These are phyloP conservation scores for Macrolepiota albuminosa DNA, from an alignment of 768 basidiomycete genomes.

Conservation along the genomic window DNA sequence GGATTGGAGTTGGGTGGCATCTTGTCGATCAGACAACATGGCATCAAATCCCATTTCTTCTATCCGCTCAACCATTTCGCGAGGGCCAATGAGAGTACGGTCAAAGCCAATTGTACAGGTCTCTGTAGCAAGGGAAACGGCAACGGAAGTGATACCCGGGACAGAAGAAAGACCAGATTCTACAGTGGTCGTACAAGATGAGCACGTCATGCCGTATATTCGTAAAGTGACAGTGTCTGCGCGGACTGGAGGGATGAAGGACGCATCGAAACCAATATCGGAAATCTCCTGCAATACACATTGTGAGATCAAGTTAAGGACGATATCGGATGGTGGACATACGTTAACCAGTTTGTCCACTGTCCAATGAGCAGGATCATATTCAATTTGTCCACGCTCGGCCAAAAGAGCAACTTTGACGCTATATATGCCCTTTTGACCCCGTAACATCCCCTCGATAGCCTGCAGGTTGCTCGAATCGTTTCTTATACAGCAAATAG, in stretches of 20 bases:
- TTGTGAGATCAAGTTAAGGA: neutral
- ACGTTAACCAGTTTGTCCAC: conserved; percentile 75
- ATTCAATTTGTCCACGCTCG: conserved; percentile 89
- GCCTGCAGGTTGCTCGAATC: conserved; percentile 37
- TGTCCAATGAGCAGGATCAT: conserved; percentile 78
- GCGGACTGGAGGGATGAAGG: conserved; percentile 59
- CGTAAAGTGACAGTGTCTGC: conserved; percentile 70
- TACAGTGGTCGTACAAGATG: conserved; percentile 73
- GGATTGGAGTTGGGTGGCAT: conserved; percentile 80
- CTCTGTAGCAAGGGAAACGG: conserved; percentile 74
- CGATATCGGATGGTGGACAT: conserved; percentile 21
- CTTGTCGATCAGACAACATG: conserved; percentile 73
- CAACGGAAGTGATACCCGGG: conserved; percentile 69
- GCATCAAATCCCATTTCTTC: conserved; percentile 91
- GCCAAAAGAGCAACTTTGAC: conserved; percentile 96
- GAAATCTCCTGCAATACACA: conserved; percentile 70
- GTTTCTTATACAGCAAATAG: neutral
- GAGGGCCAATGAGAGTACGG: conserved; percentile 61
- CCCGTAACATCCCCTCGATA: conserved; percentile 79
- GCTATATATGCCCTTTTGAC: conserved; percentile 84
- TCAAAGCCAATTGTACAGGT: conserved; percentile 76
- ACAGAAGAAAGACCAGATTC: conserved; percentile 63
- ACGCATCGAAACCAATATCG: conserved; percentile 90
- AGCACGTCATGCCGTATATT: conserved; percentile 90
- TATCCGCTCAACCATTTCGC: conserved; percentile 86